Base-by-base conservation (phyloP, 352 stramenopile genomes). In the Aphanomyces stellatus region DNA sequence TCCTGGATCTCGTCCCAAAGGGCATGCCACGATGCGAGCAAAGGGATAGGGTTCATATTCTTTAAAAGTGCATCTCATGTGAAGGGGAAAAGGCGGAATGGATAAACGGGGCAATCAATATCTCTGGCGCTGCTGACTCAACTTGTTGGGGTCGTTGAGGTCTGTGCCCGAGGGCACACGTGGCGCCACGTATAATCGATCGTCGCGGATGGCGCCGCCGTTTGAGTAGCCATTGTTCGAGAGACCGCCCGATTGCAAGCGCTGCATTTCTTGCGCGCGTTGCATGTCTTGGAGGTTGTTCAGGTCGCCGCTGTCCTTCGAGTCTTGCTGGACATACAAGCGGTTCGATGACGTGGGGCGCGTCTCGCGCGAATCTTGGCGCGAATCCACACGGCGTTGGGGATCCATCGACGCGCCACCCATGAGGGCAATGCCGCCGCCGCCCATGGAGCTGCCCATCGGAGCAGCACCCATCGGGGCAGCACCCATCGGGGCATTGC, bases 151-250 rank as follows among this genome's bases (percentile, higher is more conserved):
- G 30, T 66, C 59, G 46, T 22, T 31, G 22, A 55, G 24, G 37
- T 66, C 59, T 11, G 19, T 35, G 33, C 42, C 42, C 35, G 59
- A 33, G 4, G 59, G 19, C 34, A 66, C 22, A 5, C 59, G 35
- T 19, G 59, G 59, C 13, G 59, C 59, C 37, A 66, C 59, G 34
- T 66, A 66, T 55, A 66, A 55, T 55, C 59, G 48, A 35, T 66
- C 59, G 46, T 66, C 59, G 19, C 59, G 59, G 25, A 53, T 55
- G n/a, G n/a, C n/a, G 5, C 42, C 59, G 25, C 8, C 17, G 46
- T 28, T 56, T 13, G 37, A 33, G 46, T 66, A 66, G n/a, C 59
- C 59, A 64, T 19, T 46, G 37, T 6, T n/a, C 31, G 35, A 27
- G 59, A 22, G n/a, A 13, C 34, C 19, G 31, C 31, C 24, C 11